These are phyloP conservation scores for Penicillium coffeae DNA, from an alignment of 495 filamentous ascomycete genomes.

Conservation along the genomic window DNA sequence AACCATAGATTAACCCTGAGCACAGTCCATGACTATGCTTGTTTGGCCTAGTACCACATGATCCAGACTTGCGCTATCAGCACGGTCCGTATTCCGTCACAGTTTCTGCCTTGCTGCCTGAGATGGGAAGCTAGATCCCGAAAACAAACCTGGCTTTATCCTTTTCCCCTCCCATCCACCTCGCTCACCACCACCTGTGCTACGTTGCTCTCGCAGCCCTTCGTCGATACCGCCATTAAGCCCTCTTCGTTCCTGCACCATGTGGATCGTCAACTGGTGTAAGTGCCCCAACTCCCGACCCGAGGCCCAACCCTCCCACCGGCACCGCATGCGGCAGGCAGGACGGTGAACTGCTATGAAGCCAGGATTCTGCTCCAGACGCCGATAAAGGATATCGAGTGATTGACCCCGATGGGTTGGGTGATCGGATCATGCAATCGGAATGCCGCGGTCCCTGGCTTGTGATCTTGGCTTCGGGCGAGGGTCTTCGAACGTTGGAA, in stretches of 20 bases:
- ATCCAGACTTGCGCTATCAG: no score
- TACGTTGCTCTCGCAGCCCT: slow-evolving; percentile 1
- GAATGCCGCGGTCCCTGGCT: slow-evolving; percentile 14
- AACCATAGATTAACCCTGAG: no score
- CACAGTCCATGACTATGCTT: no score
- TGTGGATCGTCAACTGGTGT: slow-evolving; percentile 99
- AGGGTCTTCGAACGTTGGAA: background rate
- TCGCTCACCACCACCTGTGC: slow-evolving; percentile 6
- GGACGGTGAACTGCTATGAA: no score
- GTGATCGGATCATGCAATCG: background rate
- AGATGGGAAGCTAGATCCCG: slow-evolving; percentile 21
- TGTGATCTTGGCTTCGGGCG: slow-evolving; percentile 13
- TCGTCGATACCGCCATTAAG: slow-evolving; percentile 1
- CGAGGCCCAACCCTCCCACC: slow-evolving; percentile 13
- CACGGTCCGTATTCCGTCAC: no score
- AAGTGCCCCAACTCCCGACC: slow-evolving; percentile 38
- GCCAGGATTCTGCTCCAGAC: no score
- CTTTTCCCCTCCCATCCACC: slow-evolving; percentile 24
- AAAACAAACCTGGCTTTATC: slow-evolving; percentile 39
- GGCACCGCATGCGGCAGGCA: background rate
- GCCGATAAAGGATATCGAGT: no score
- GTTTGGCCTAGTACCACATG: no score
- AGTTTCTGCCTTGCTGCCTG: slow-evolving; percentile 17
- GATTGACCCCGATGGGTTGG: no score
- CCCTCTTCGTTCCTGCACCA: slow-evolving; percentile 39